These are phyloP conservation scores for Tylopilus rubrobrunneus DNA, from an alignment of 768 basidiomycete species.

Conservation along the genomic window DNA sequence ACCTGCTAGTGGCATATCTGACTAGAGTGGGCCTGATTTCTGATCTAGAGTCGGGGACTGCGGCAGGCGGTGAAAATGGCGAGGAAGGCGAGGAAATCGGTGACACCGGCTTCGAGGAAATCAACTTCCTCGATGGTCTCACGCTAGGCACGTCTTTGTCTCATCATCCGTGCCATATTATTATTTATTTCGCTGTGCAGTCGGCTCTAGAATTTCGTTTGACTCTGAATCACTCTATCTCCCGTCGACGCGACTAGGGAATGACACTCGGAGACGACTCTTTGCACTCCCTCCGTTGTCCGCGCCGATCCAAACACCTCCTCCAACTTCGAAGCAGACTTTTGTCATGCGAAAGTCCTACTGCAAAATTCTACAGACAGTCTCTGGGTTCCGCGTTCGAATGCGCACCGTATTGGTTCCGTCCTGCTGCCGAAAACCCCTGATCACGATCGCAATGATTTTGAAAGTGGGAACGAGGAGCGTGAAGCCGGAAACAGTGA, in stretches of 20 bases:
- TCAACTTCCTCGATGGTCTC: no score
- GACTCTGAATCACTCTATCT: conserved; percentile 40
- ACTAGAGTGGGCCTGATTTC: no score
- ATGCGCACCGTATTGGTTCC: conserved; percentile 75
- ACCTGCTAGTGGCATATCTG: no score
- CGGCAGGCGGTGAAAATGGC: no score
- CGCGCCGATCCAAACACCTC: conserved; percentile 40
- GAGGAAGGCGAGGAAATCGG: no score
- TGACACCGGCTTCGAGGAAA: no score
- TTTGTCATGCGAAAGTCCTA: conserved; percentile 83
- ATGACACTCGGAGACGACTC: conserved; percentile 59
- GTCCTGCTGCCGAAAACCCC: conserved; percentile 55
- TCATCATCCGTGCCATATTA: no score
- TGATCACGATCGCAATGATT: conserved; percentile 33
- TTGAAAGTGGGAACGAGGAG: conserved; percentile 46
- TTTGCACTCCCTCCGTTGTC: conserved; percentile 57
- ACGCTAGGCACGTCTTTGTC: no score
- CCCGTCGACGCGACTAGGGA: conserved; percentile 70
- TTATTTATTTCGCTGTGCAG: no score
- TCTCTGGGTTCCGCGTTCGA: conserved; percentile 52
- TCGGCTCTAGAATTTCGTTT: conserved; percentile 2
- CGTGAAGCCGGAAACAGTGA: conserved; percentile 72
- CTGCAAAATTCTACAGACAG: conserved; percentile 71
- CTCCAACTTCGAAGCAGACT: conserved; percentile 44
- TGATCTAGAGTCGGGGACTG: no score